Evolutionary conservation across 148 eudicot genomes (phyloP), one percentile per base, ranked within the genome.

Genomic region (Camellia japonica): DNA sequence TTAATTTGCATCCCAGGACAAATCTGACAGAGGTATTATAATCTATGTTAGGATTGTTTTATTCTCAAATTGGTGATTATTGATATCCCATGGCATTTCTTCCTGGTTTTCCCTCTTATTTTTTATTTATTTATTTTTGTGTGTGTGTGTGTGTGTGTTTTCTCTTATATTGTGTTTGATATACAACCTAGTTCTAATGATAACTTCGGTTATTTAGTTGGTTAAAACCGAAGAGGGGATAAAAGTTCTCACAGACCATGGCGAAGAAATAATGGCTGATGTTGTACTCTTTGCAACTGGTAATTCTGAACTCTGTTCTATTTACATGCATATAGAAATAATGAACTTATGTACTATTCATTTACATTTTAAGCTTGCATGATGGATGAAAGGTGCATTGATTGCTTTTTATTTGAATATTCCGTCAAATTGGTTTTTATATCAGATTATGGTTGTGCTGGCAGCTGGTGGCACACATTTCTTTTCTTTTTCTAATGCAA

Each of bases 211-310:
- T 47, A 16, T 83, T 75, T 90, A 93, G 99, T 82, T 96, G 70
- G 91, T 84, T 72, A 94, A 89, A 86, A 90, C 95, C 18, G 95
- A 88, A 51, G 78, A 85, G 44, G 99, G 99, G 59, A 84, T 96
- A 76, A 96, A 88, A 88, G 98, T 87, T 80, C 79, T 73, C 30
- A 94, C 98, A 47, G 95, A 91, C 86, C 97, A 91, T 75, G 99
- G 98, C 82, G 98, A 92, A 90, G 99, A 92, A 84, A 76, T 96
- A 77, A 81, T 85, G 77, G 98, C 95, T 20, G 99, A 96, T 87
- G 97, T 85, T 74, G 99, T 96, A 10, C 95, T 96, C 80, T 92
- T 96, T 85, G 99, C 99, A 64, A 96, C 99, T 16, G 99, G 99
- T 96, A 89, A 83, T 72, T 71, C 44, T 20, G 7, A 41, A 9